Percentiles rank a stretch among this genome's conserved stretches.
These are phyloP conservation scores for Olyra latifolia DNA, from an alignment of 176 grass and related monocot genomes.

Conservation along the genomic window DNA sequence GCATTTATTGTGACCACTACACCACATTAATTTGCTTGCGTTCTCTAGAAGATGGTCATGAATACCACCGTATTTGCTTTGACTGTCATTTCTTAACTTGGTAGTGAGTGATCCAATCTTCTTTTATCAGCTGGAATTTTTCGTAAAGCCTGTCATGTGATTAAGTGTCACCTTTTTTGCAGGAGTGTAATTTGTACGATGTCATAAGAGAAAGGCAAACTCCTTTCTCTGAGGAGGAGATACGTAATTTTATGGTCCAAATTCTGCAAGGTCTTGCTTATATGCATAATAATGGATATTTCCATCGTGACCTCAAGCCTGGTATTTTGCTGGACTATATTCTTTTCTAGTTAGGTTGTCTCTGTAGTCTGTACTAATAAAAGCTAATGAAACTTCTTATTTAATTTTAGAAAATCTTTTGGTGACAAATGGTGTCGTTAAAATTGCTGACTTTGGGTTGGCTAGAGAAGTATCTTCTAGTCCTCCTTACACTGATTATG, in stretches of 20 bases:
- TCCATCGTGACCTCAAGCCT: constrained; percentile 93
- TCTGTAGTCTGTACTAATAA: background rate
- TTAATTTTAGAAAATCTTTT: constrained; percentile 71
- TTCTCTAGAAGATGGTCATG: background rate
- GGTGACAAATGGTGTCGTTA: constrained; percentile 63
- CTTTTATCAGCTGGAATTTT: constrained; percentile 5
- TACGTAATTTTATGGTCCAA: constrained; percentile 65
- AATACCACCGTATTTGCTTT: background rate
- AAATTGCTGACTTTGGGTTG: constrained; percentile 97
- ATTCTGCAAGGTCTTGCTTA: constrained; percentile 83
- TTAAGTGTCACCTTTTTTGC: constrained; percentile 8
- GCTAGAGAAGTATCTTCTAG: constrained; percentile 85
- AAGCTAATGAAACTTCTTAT: constrained; percentile 6
- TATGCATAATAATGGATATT: constrained; percentile 94
- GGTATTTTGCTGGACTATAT: constrained; percentile 46
- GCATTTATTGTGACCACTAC: background rate
- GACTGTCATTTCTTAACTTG: background rate
- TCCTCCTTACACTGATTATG: constrained; percentile 96
- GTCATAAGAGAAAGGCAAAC: constrained; percentile 62
- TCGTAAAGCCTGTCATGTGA: background rate
- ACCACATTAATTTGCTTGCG: background rate
- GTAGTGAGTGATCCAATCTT: background rate
- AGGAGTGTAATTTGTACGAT: constrained; percentile 84
- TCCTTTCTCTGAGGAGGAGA: constrained; percentile 68
- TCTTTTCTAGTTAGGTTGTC: constrained; percentile 15